These are phyloP conservation scores for Cucumis hystrix DNA, from an alignment of 306 rosid genomes.

Conservation along the genomic window DNA sequence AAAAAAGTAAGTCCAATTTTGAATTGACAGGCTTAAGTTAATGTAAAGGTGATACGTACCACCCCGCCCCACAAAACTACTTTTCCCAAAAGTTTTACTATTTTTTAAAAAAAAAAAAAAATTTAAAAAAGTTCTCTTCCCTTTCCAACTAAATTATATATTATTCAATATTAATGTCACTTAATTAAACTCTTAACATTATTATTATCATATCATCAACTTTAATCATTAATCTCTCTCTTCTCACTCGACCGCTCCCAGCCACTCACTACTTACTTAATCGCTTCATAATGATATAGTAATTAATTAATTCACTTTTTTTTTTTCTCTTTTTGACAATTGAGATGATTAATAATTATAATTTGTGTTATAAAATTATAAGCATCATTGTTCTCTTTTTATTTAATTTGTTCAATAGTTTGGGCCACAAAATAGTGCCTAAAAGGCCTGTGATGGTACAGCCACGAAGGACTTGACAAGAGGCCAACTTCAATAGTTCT, in stretches of 20 bases:
- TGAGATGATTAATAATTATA: neutral
- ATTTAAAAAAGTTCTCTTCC: neutral
- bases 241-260: neutral
- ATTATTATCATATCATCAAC: neutral
- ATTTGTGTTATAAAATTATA: neutral
- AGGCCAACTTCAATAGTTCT: neutral
- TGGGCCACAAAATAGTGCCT: neutral
- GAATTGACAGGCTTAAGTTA: slow-evolving; percentile 6
- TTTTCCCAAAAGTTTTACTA: neutral
- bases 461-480: neutral
- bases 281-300: neutral
- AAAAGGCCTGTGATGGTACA: neutral
- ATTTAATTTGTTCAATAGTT: neutral
- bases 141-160: neutral
- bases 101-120: neutral
- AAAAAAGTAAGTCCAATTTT: slow-evolving; percentile 3
- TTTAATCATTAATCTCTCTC: neutral
- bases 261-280: neutral
- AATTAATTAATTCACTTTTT: neutral
- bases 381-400: neutral
- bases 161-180: neutral
- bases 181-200: neutral
- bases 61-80: neutral
- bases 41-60: slow-evolving; percentile 7
- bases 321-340: neutral